Base-by-base conservation (phyloP, 371 early-diverging fungal genomes). In the Apophysomyces sp. region DNA sequence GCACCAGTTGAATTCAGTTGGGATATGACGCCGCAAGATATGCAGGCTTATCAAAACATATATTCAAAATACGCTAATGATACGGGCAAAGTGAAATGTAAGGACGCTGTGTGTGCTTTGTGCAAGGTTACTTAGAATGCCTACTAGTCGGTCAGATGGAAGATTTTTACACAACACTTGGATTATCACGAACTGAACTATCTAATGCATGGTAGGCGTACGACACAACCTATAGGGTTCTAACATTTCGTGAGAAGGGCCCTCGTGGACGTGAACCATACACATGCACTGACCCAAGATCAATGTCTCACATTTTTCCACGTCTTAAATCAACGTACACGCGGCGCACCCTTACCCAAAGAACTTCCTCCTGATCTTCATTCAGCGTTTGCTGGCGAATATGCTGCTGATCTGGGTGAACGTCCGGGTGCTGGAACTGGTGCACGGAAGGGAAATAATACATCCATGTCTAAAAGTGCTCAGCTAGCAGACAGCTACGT, bases 11-110 rank as follows among this genome's bases (percentile, higher is more conserved):
- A 88, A 58, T 88, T 88, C 63, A 82, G 86, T 39, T 92, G 92
- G 92, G 89, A 87, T 58, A 86, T 92, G 70, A 84, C 91, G 7
- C 76, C 87, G 0, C 79, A 84, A 21, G 91, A 89, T 61, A 84
- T 89, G 65, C 68, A 83, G 28, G 80, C 85, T 55, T 92, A 88
- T 65, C 88, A 89, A 68, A 80, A 78, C 51, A 83, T 86, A 39
- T 88, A 84, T 66, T 60, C 72, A 27, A 86, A 83, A 58, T 82
- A 86, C 62, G 83, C 81, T 15, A 81, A 81, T 63, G 84, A 83
- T 29, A 55, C 78, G 54, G 88, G 88, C 58, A 86, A 85, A 76
- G 85, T 86, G 2, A 76, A 82, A 80, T 86, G 88, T 86, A 83
- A 63, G 82, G 55, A 13, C 28, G 9, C 2, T 27, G 8, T 31